Evolutionary conservation across 2,329 filamentous ascomycete species (phyloP), one percentile per base, ranked within the genome.

Genomic region (Fusarium nygamai): DNA sequence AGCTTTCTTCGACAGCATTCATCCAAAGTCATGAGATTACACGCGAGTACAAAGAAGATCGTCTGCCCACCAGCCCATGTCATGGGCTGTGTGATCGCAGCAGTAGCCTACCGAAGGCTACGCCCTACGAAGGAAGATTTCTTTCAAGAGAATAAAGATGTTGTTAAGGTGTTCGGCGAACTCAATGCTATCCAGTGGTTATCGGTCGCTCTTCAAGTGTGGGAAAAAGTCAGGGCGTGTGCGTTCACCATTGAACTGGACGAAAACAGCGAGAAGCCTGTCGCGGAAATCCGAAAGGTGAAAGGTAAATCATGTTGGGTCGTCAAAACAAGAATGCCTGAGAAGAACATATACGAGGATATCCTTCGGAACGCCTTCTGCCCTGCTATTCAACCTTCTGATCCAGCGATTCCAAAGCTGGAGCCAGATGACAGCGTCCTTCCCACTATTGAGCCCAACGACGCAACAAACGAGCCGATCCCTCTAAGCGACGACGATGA

Each of bases 111-210:
- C 0, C 46, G 58, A 3, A 46, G 20, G 1, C 17, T 62, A 0
- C 4, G 2, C 0, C 31, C 17, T 1, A 0, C 0, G 3, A 8
- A 3, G 0, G 16, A 19, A 10, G 13, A 4, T 0, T 36, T 36
- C 19, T 10, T 27, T 10, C 17, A 3, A 5, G 0, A 7, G 4
- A 0, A 19, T 8, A 8, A 19, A 4, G 9, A 9, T 1, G 5
- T 64, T 5, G 6, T 27, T 1, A 27, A 36, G 1, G 5, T 65
- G 0, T 24, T 65, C 6, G 46, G 57, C 1, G 3, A 16, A 1
- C 24, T 17, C 1, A 63, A 63, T 0, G 22, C 0, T 2, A n/a
- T 63, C 1, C 46, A 53, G 13, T 65, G 62, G 62, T 8, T 65
- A 0, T 1, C 62, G 0, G 5, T 63, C 7, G 58, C 57, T 7